Evolutionary conservation across 129 eudicot species (phyloP).

Genomic region (Centella asiatica): DNA sequence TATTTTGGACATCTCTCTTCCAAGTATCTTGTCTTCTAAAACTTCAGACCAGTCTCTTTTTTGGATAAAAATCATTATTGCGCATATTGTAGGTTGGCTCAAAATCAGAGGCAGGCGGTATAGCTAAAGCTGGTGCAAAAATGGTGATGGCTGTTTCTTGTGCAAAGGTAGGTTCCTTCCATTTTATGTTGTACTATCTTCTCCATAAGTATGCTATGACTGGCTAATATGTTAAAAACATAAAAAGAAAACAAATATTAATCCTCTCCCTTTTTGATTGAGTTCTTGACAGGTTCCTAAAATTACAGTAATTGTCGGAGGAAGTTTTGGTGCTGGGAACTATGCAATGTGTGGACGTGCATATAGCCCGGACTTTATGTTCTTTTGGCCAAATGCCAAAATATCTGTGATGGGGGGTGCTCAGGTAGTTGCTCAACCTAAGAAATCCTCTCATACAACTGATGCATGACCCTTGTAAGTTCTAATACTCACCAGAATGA

Average conservation of each 20-base stretch:
- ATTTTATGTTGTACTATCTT: neutral
- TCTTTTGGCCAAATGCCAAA: conserved; percentile 99
- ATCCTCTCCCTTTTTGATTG: neutral
- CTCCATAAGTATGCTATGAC: neutral
- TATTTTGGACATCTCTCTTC: too few relatives aligned
- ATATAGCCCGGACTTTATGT: conserved; percentile 92
- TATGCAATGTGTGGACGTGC: conserved; percentile 99
- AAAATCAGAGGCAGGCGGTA: conserved; percentile 91
- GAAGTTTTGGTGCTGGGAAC: conserved; percentile 99
- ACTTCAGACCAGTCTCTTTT: neutral
- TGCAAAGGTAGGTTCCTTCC: conserved; percentile 64
- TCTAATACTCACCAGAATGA: too few relatives aligned
- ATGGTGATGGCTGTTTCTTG: conserved; percentile 99
- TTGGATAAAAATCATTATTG: neutral
- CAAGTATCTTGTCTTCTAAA: neutral
- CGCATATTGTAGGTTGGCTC: conserved; percentile 74
- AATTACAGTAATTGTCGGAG: conserved; percentile 81
- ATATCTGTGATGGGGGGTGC: conserved; percentile 99
- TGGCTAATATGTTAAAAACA: neutral
- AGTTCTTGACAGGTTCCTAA: conserved; percentile 67
- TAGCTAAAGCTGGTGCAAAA: conserved; percentile 99
- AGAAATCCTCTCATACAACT: neutral
- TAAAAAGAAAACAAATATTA: neutral
- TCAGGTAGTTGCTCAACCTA: conserved; percentile 47
- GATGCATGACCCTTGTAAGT: neutral